Base-by-base conservation (phyloP, 2,329 filamentous ascomycete genomes). In the Onygenales sp. region DNA sequence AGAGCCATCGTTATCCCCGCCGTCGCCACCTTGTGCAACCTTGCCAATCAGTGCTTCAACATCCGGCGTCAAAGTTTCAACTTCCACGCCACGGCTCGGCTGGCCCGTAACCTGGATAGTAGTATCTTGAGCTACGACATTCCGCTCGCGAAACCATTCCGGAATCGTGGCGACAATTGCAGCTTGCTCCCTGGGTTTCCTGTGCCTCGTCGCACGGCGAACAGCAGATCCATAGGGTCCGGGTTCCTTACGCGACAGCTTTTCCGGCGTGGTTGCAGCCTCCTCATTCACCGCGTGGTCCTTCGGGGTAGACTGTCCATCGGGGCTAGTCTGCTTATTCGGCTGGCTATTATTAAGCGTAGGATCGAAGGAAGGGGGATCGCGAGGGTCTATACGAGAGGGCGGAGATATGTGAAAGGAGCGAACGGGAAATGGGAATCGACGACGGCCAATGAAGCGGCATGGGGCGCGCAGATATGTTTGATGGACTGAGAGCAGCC, bases 211-310 rank as follows among this genome's bases (percentile, higher is more conserved):
- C 10, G 57, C 65, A 49, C 70, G 64, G 34, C 70, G 69, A 40
- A 70, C 53, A 6, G 65, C 69, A 42, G 70, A 72, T 1, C 70
- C 70, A 58, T 73, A 72, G 4, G 68, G 68, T 27, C 61, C 61
- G 11, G 61, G 52, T 8, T 62, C 61, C 13, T 62, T 63, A 36
- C 60, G 62, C 39, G 47, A 58, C 1, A 60, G 33, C 37, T 56
- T 61, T 13, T 27, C 21, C 3, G 61, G 57, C 45, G 54, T 8
- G 2, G 58, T 32, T 17, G 61, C 27, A 37, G 45, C 13, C 13
- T 55, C 54, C 40, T 31, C 47, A 2, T 14, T 42, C 31, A 39
- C 52, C 13, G 17, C 56, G 32, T 32, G 33, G 13, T 31, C 37
- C 34, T 31, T 43, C 36, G 36, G n/a, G n/a, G 36, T 34, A 14